phyloP scores from a whole-genome alignment of 495 filamentous ascomycete species.

The Lasiosphaeris hirsuta region DNA sequence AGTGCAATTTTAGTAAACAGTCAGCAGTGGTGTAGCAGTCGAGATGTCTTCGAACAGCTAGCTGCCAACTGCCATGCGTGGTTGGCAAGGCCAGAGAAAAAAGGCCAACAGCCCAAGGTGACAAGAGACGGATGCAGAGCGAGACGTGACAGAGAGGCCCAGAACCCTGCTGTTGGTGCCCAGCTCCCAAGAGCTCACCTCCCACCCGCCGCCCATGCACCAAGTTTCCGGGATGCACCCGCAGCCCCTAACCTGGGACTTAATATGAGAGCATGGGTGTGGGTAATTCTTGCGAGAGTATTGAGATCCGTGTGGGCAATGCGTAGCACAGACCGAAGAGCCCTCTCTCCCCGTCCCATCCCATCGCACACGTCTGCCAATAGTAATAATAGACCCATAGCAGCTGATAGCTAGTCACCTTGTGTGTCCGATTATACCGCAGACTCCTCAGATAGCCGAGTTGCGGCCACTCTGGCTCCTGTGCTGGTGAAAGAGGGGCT shows the following conservation, averaged over 20 bases:
- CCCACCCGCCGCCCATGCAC: constrained; percentile 15
- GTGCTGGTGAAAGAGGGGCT: no score
- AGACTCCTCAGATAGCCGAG: no score
- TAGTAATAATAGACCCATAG: constrained; percentile 5
- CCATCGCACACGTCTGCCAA: background rate
- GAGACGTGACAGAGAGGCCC: background rate
- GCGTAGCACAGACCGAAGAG: constrained; percentile 10
- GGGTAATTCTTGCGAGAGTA: constrained; percentile 13
- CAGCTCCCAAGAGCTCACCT: background rate
- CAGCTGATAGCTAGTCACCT: no score
- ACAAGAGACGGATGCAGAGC: background rate
- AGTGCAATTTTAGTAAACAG: no score
- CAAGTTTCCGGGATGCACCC: constrained; percentile 28
- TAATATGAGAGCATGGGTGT: constrained; percentile 15
- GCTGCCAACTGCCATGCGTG: background rate
- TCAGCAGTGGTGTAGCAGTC: background rate
- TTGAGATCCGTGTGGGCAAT: constrained; percentile 5
- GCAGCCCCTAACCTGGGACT: constrained; percentile 19
- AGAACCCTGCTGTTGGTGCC: constrained; percentile 1
- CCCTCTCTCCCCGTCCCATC: background rate
- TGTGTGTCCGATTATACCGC: no score
- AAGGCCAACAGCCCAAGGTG: background rate
- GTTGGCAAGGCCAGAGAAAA: background rate
- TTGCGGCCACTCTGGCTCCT: no score
- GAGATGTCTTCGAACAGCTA: background rate